Evolutionary conservation across 768 basidiomycete species (phyloP), one percentile per base, ranked within the genome.

Genomic region (Mycena olivaceomarginata): DNA sequence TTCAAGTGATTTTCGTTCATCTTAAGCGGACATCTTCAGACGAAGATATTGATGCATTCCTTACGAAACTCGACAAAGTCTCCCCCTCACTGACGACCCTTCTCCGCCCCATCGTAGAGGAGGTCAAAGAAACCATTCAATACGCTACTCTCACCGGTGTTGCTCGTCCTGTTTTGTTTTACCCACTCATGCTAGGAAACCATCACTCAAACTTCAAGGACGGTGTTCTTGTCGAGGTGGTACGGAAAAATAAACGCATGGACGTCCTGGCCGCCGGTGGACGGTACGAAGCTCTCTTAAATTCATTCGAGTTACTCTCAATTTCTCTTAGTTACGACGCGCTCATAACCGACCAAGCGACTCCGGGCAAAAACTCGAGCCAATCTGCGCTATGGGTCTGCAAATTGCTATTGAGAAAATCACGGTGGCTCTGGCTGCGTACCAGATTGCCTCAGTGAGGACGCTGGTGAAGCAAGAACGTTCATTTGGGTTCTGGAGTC

Each of bases 401-500:
- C 95, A 96, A 79, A 93, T 97, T 48, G 92, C 93, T 5, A 85
- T 97, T 5, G 95, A 97, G 82, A 95, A 94, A 86, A 95, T 97
- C 75, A 92, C 94, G 0, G 85, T 89, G 1, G 90, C 92, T 13
- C 87, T 97, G 2, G 95, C 94, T 0, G 87, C 92, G 2, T 94
- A 91, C 82, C 95, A 97, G 81, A 91, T 89, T 53, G 90, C 90
- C 11, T 93, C 93, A 0, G 90, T 95, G 48, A 93, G 92, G 82
- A 90, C 90, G 4, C 88, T 96, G 7, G 87, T 96, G 68, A 96
- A 94, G 83, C 95, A 96, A 81, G 92, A 93, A 75, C 91, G 92
- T 13, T 96, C 96, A 0, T 97, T 96, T 76, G 96, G 96, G 0
- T 95, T 92, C 81, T 97, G 95, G 95, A 95, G 95, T 83, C 96